A percentile compares a stretch with the other conserved stretches of the same genome.
Conservation (phyloP, 1,139 yeast genomes). For the Yamadazyma kanchanaburiensis region DNA sequence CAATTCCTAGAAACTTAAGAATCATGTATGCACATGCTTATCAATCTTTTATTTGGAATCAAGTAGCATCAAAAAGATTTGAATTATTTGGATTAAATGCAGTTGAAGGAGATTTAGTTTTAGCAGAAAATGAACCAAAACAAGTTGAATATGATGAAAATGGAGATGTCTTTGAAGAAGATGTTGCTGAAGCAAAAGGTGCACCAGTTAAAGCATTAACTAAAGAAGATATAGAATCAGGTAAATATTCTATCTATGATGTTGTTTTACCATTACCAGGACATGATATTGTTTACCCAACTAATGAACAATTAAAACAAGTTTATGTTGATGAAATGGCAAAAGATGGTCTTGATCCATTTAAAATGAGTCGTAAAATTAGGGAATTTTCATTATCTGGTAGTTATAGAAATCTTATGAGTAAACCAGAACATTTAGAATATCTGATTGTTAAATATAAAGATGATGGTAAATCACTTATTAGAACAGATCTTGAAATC, state of each 20-base stretch:
- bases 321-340: conserved; percentile 75
- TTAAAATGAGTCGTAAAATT: conserved; percentile 77
- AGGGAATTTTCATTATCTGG: conserved; percentile 92
- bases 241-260: conserved; percentile 69
- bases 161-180: conserved; percentile 56
- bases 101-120: conserved; percentile 82
- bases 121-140: conserved; percentile 24
- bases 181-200: conserved; percentile 51
- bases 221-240: conserved; percentile 62
- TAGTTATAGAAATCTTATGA: conserved; percentile 74
- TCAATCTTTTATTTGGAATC: conserved; percentile 94
- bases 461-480: conserved; percentile 63
- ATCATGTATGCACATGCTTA: conserved; percentile 97
- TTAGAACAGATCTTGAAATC: conserved; percentile 79
- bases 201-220: conserved; percentile 69
- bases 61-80: conserved; percentile 76
- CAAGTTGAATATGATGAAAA: conserved; percentile 36
- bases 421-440: conserved; percentile 62
- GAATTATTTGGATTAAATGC: conserved; percentile 66
- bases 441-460: conserved; percentile 63
- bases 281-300: conserved; percentile 80
- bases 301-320: conserved; percentile 54
- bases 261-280: conserved; percentile 95
- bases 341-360: conserved; percentile 78
- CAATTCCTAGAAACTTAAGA: conserved; percentile 87